Percentiles rank a stretch among this genome's conserved stretches.
phyloP scores from a whole-genome alignment of 106 monocot species.

The Dioscorea zingiberensis region DNA sequence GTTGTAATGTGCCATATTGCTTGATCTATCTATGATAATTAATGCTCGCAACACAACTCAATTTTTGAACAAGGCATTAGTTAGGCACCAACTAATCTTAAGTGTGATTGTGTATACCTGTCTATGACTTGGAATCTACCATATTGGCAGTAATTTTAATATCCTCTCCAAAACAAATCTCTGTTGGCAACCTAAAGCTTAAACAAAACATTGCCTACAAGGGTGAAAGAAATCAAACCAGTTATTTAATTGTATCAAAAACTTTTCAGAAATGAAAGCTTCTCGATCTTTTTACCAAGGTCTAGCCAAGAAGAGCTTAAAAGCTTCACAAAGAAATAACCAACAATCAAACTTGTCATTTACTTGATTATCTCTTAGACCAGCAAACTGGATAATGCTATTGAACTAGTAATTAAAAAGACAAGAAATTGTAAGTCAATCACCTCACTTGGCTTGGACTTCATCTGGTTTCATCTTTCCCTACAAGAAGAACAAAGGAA shows the following conservation, averaged over 20 bases:
- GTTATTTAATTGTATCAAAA: background rate
- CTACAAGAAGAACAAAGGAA: too few species aligned
- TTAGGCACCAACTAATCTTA: too few species aligned
- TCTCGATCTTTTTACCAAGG: background rate
- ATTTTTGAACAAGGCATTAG: too few species aligned
- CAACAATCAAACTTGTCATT: too few species aligned
- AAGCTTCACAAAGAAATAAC: background rate
- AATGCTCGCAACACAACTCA: too few species aligned
- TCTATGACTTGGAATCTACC: too few species aligned
- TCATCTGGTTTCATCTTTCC: too few species aligned
- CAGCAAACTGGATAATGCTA: background rate
- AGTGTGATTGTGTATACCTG: too few species aligned
- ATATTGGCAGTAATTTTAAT: background rate
- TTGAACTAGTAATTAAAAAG: background rate
- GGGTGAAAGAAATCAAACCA: background rate
- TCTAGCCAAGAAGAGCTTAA: background rate
- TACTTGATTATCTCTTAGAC: background rate
- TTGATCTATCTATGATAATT: too few species aligned
- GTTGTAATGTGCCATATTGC: too few species aligned
- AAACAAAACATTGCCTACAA: slow-evolving; percentile 87
- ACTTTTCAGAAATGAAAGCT: background rate
- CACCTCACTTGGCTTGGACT: too few species aligned
- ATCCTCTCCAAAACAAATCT: slow-evolving; percentile 30
- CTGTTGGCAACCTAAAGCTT: slow-evolving; percentile 57
- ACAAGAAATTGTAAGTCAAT: too few species aligned